Percentiles rank a stretch among this genome's conserved stretches.
These are phyloP conservation scores for Eleusine indica DNA, from an alignment of 176 grass and related monocot genomes.

Conservation along the genomic window DNA sequence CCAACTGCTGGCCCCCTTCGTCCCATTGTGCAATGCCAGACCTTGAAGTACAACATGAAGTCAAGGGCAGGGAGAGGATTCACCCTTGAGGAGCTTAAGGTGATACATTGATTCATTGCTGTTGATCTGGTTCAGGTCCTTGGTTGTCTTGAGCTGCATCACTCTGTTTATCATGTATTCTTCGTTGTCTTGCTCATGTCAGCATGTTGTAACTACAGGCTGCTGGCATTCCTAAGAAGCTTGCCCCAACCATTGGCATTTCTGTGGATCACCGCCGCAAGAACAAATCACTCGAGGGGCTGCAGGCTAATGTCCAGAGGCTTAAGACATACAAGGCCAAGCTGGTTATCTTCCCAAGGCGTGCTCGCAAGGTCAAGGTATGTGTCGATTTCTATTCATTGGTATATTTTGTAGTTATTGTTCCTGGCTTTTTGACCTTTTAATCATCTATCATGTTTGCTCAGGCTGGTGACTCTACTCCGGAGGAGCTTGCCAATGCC, in stretches of 20 bases:
- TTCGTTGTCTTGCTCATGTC: background rate
- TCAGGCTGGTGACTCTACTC: constrained; percentile 92
- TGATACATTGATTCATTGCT: constrained; percentile 26
- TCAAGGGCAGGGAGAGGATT: constrained; percentile 86
- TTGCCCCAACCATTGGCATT: constrained; percentile 84
- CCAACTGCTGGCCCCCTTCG: constrained; percentile 76
- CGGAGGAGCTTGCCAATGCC: constrained; percentile 76
- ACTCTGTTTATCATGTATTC: background rate
- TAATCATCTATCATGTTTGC: background rate
- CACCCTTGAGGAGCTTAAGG: constrained; percentile 91
- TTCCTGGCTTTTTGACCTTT: background rate
- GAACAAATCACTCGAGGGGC: constrained; percentile 79
- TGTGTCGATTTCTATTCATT: background rate
- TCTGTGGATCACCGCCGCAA: constrained; percentile 83
- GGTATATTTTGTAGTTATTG: background rate
- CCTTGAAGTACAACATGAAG: constrained; percentile 97
- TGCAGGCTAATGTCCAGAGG: constrained; percentile 81
- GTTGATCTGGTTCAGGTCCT: too few relatives aligned
- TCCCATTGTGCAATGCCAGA: constrained; percentile 86
- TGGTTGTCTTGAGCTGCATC: background rate
- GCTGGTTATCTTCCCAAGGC: constrained; percentile 94
- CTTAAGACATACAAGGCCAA: constrained; percentile 96
- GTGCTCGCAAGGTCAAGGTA: constrained; percentile 80
- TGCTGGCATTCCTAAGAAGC: constrained; percentile 80
- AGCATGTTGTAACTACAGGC: constrained; percentile 39